Conservation (phyloP, 176 grass and related monocot genomes). For the Aegilops tauschii region DNA sequence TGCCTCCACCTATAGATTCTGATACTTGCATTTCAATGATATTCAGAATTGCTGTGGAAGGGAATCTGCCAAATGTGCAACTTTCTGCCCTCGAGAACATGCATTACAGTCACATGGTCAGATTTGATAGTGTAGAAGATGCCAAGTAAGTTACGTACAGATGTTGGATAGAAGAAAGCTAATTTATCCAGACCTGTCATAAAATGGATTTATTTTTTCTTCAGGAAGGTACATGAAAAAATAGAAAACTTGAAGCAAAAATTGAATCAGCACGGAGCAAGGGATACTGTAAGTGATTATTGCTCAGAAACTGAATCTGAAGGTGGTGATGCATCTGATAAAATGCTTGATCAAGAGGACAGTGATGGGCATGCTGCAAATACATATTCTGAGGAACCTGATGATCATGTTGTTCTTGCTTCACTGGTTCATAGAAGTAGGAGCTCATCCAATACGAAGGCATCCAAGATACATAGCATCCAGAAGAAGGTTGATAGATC, state of each 20-base stretch:
- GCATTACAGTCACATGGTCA: conserved; percentile 89
- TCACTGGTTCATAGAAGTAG: conserved; percentile 58
- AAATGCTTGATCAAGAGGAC: conserved; percentile 32
- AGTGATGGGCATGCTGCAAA: conserved; percentile 28
- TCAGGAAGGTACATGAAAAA: conserved; percentile 63
- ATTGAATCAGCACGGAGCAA: conserved; percentile 54
- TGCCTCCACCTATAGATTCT: conserved; percentile 26
- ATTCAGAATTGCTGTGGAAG: conserved; percentile 85
- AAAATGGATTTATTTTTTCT: conserved; percentile 16
- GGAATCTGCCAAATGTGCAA: conserved; percentile 49
- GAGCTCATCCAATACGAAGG: conserved; percentile 46
- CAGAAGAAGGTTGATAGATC: conserved; percentile 29
- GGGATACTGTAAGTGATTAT: conserved; percentile 46
- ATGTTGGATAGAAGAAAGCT: neutral
- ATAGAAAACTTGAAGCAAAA: conserved; percentile 64
- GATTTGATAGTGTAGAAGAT: conserved; percentile 81
- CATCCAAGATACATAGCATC: conserved; percentile 30
- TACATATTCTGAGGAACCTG: conserved; percentile 42
- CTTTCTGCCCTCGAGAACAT: conserved; percentile 90
- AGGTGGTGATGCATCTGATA: conserved; percentile 46
- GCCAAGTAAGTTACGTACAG: conserved; percentile 55
- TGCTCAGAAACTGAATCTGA: conserved; percentile 90
- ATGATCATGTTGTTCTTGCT: conserved; percentile 55
- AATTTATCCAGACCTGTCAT: conserved; percentile 2
- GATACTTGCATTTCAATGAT: conserved; percentile 32